Conservation (phyloP, 805 yeast species). For the Brettanomyces custersianus region DNA sequence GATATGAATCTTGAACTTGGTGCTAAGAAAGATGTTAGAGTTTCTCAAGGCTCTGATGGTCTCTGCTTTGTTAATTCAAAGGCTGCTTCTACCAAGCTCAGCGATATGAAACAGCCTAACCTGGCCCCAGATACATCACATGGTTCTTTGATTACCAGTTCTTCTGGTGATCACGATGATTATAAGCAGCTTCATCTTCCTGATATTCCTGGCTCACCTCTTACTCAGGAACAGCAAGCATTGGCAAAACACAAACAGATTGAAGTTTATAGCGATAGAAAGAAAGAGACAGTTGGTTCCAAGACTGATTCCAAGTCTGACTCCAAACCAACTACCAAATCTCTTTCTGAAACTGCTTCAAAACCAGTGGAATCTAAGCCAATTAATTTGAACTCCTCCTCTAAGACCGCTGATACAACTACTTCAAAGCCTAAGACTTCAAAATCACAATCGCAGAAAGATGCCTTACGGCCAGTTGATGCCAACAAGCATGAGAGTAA, state of each 20-base stretch:
- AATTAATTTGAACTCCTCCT: too few relatives aligned
- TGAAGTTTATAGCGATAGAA: constrained; percentile 7
- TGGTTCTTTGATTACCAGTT: constrained; percentile 35
- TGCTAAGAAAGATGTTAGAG: constrained; percentile 1
- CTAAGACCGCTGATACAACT: too few relatives aligned
- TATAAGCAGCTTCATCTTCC: constrained; percentile 44
- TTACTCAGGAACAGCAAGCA: constrained; percentile 16
- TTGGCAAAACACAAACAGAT: too few relatives aligned
- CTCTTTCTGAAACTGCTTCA: neutral
- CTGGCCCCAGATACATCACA: constrained; percentile 21
- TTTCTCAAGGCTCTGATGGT: constrained; percentile 16
- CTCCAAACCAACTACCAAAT: constrained; percentile 15
- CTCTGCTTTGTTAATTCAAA: constrained; percentile 27
- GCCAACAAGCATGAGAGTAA: constrained; percentile 8
- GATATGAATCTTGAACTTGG: constrained; percentile 14
- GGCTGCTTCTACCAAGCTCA: constrained; percentile 6
- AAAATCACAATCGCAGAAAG: neutral
- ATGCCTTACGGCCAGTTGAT: neutral
- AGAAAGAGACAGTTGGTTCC: constrained; percentile 4
- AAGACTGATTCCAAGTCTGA: constrained; percentile 8
- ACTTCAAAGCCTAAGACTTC: neutral
- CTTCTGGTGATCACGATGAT: constrained; percentile 27
- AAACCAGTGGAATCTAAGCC: neutral
- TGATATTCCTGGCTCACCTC: constrained; percentile 32
- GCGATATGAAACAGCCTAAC: constrained; percentile 11